Base-by-base conservation (phyloP, 306 rosid genomes). In the Abrus precatorius region DNA sequence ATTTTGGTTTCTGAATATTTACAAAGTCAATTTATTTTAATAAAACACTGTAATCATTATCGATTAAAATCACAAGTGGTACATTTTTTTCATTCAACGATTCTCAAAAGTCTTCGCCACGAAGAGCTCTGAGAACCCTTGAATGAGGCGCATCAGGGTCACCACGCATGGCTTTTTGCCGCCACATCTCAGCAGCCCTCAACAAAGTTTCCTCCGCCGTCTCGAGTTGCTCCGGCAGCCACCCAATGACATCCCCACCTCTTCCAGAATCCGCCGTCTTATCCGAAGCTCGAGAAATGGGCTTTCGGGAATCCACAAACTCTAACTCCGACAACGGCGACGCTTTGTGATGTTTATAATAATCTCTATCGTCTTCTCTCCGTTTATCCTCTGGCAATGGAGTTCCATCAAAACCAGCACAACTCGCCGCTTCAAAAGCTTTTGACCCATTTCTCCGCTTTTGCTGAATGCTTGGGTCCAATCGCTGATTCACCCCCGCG, bases 201-300 rank as follows among this genome's bases (percentile, higher is more conserved):
- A 43, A 28, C n/a, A 94, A 85, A 2, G 97, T 54, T 34, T 92
- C 95, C 87, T 94, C 97, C 48, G 90, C 97, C 10, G 97, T 88
- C 74, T 88, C 92, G 9, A 90, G 63, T 90, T 94, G 98, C 86
- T 91, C 97, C 69, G 97, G 92, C 82, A 72, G 69, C 97, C 97
- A 94, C 28, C 87, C 89, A 8, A 85, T 63, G 6, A 68, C 95
- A 12, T 76, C 90, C 20, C 7, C 41, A 0, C 82, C 79, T 27
- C 1, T 76, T 9, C 78, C 87, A 28, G 78, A 50, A 57, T 85
- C 81, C 0, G 80, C 86, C 3, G 89, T 85, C 64, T 87, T 86
- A 38, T 85, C 88, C 13, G 72, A 67, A 54, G 54, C 27, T 87
- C 83, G 85, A 0, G 78, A 54, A 6, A 81, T 84, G 0, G 97